phyloP scores from a whole-genome alignment of 352 stramenopile genomes.

The Pythium oligandrum region DNA sequence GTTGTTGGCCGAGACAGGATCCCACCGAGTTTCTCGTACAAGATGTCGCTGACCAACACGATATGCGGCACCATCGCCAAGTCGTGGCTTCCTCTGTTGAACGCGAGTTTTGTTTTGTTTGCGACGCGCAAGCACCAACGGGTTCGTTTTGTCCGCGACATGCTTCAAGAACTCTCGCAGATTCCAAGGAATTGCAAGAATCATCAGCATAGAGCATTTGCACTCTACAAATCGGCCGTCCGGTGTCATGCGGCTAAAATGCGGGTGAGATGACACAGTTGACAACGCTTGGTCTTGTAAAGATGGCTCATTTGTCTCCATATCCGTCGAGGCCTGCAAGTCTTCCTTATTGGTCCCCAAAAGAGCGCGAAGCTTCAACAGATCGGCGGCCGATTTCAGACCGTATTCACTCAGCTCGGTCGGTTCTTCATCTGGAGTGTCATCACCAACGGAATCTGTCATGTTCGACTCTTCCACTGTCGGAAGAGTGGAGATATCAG shows the following conservation, averaged over 20 bases:
- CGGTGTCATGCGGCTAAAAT: constrained; percentile 58
- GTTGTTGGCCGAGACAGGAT: constrained; percentile 29
- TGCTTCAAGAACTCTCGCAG: constrained; percentile 58
- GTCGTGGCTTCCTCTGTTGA: constrained; percentile 16
- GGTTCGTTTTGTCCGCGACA: constrained; percentile 44
- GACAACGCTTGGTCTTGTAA: constrained; percentile 17
- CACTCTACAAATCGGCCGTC: constrained; percentile 69
- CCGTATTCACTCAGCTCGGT: constrained; percentile 1
- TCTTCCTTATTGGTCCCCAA: too few relatives aligned
- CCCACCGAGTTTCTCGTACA: constrained; percentile 50
- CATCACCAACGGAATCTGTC: too few relatives aligned
- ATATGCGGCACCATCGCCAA: constrained; percentile 17
- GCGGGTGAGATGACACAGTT: constrained; percentile 27
- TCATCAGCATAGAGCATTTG: constrained; percentile 53
- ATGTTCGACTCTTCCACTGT: too few relatives aligned
- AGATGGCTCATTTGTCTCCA: too few relatives aligned
- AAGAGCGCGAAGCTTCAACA: constrained; percentile 1
- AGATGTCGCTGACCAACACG: constrained; percentile 40
- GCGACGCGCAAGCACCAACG: constrained; percentile 8
- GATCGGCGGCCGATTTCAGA: constrained; percentile 1
- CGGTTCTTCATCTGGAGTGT: constrained; percentile 1
- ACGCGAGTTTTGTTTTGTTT: constrained; percentile 3
- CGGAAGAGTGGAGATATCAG: too few relatives aligned
- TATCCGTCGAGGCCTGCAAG: too few relatives aligned
- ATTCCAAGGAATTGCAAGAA: constrained; percentile 46